phyloP scores from a whole-genome alignment of 331 rosid genomes.

The Spiraea crenata region DNA sequence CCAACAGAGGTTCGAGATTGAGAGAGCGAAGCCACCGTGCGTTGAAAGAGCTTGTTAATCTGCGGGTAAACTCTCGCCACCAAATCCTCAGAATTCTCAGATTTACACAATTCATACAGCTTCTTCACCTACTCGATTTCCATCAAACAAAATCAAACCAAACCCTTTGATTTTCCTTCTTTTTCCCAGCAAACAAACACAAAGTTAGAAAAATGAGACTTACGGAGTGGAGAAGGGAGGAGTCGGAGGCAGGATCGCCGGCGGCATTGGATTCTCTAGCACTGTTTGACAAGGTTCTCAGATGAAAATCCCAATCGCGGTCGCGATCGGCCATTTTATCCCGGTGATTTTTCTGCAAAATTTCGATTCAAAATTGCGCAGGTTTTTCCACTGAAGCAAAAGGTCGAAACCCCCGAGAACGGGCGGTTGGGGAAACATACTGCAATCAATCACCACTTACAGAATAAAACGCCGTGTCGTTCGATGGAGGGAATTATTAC shows the following conservation, averaged over 20 bases:
- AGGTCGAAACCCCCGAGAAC: too few species aligned
- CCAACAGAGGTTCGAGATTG: conserved; percentile 89
- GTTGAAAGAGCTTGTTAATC: conserved; percentile 81
- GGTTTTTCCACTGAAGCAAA: too few species aligned
- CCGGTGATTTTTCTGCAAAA: neutral
- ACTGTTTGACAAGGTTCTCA: conserved; percentile 60
- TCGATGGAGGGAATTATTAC: too few species aligned
- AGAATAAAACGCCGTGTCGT: too few species aligned
- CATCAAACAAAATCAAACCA: neutral
- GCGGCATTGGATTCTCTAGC: conserved; percentile 77
- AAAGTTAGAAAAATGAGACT: conserved; percentile 17
- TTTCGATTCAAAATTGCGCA: too few species aligned
- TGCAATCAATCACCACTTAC: too few species aligned
- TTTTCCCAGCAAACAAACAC: conserved; percentile 15
- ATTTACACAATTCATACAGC: conserved; percentile 67
- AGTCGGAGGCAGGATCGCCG: conserved; percentile 87
- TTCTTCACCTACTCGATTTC: conserved; percentile 55
- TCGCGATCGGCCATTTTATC: conserved; percentile 43
- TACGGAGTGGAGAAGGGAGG: conserved; percentile 73
- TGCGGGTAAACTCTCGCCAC: conserved; percentile 81
- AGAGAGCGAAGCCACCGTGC: conserved; percentile 72
- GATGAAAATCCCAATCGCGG: conserved; percentile 73
- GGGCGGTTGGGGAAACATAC: too few species aligned
- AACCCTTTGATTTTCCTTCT: neutral
- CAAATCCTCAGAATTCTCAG: conserved; percentile 78